Evolutionary conservation across 2,329 filamentous ascomycete genomes (phyloP).

Genomic region (Colletotrichum sp.): DNA sequence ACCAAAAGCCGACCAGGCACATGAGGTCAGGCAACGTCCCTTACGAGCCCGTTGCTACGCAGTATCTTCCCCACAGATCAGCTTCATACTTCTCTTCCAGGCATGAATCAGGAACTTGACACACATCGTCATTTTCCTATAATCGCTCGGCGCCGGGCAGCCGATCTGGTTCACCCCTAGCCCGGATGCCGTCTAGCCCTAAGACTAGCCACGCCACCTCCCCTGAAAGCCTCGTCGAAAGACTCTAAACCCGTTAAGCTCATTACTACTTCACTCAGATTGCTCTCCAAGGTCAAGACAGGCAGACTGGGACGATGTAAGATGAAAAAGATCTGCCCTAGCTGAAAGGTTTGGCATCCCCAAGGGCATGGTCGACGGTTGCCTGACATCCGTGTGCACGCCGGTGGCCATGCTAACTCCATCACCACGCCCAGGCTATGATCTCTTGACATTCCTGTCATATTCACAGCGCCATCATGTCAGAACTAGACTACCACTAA

Average conservation of each 20-base stretch:
- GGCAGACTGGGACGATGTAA: neutral
- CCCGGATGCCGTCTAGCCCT: neutral
- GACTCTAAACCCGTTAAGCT: neutral
- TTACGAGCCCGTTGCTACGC: neutral
- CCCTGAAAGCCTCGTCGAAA: neutral
- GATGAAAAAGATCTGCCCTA: neutral
- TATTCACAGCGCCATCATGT: neutral
- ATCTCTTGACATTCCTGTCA: neutral
- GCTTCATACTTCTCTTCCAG: neutral
- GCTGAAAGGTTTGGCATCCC: neutral
- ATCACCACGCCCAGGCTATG: neutral
- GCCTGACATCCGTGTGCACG: neutral
- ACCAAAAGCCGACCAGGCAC: neutral
- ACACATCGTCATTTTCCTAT: neutral
- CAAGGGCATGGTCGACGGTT: neutral
- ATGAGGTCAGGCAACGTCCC: neutral
- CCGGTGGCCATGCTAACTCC: neutral
- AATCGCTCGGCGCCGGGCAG: no score
- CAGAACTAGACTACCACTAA: neutral
- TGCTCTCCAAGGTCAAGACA: neutral
- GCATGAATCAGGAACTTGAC: neutral
- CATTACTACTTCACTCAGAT: no score
- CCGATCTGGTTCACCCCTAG: neutral
- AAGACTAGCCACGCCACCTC: neutral
- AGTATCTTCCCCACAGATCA: neutral